Evolutionary conservation across 495 filamentous ascomycete species (phyloP), one percentile per base, ranked within the genome.

Genomic region (Penicillium tannophilum): DNA sequence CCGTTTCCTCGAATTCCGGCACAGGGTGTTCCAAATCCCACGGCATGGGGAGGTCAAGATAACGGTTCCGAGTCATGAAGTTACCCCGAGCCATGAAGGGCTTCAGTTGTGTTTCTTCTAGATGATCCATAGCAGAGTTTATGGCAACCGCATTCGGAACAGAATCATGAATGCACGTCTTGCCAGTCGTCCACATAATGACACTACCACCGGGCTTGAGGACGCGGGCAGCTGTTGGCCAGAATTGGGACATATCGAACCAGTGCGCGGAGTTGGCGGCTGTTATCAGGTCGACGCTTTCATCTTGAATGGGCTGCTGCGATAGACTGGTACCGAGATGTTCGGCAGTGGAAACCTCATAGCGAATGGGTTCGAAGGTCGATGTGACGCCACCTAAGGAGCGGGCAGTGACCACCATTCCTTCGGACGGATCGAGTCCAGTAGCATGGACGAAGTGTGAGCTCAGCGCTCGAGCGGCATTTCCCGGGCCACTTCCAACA

Each of bases 191-290:
- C 84, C 83, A 88, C 2, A 87, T 31, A 0, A 80, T 82, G 5
- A 87, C 79, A 1, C 76, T 87, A 12, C 84, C 85, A 5, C 81
- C 80, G 4, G 80, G 79, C 56, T 76, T 80, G 16, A 88, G 61
- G 8, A 81, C 70, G 20, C 72, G 67, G 0, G 80, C 82, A 0
- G 82, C 83, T 2, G 63, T 62, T 0, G 45, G 30, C 78, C 82
- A 88, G 68, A 88, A 87, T 1, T 58, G 53, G 9, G 74, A 45
- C 76, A 86, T 80, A 58, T 86, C 76, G 74, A 87, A 86, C 84
- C 84, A 88, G 61, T 87, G 85, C 8, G 81, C 82, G 0, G 82
- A 76, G 28, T 72, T 82, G 0, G 78, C 80, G 6, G 75, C 76
- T 2, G 72, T 79, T 47, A 88, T 66, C 30, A 86, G 62, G 59